Conservation (phyloP, 2,329 filamentous ascomycete species). For the Pestalotiopsis sp. region DNA sequence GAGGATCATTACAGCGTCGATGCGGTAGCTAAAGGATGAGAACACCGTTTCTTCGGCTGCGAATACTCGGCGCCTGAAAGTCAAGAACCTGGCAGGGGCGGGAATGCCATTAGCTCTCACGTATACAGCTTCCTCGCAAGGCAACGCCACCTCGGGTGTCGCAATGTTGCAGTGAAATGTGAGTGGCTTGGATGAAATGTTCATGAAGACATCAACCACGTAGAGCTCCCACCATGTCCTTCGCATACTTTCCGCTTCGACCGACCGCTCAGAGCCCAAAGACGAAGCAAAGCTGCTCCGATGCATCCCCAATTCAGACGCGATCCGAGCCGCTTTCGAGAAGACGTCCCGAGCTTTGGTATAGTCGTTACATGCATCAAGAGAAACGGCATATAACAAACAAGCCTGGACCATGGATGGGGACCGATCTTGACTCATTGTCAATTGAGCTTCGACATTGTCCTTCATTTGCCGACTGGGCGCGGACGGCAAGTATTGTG, state of each 20-base stretch:
- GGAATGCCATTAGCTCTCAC: background rate
- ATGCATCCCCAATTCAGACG: background rate
- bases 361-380: background rate
- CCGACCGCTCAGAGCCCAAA: background rate
- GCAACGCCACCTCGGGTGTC: slow-evolving; percentile 1
- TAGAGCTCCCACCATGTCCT: slow-evolving; percentile 10
- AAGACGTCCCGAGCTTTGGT: background rate
- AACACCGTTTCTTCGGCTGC: background rate
- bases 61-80: background rate
- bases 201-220: slow-evolving; percentile 6
- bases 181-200: background rate
- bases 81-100: background rate
- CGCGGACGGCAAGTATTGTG: background rate
- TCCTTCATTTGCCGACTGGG: background rate
- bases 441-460: background rate
- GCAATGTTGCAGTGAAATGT: slow-evolving; percentile 1
- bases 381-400: background rate
- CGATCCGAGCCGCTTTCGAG: background rate
- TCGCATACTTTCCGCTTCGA: slow-evolving; percentile 2
- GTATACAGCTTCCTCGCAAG: background rate
- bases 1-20: slow-evolving; percentile 4
- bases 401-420: slow-evolving; percentile 7
- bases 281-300: slow-evolving; percentile 1
- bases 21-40: background rate
- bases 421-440: background rate